Base-by-base conservation (phyloP, 2,329 filamentous ascomycete genomes). In the Pseudogymnoascus sp. region DNA sequence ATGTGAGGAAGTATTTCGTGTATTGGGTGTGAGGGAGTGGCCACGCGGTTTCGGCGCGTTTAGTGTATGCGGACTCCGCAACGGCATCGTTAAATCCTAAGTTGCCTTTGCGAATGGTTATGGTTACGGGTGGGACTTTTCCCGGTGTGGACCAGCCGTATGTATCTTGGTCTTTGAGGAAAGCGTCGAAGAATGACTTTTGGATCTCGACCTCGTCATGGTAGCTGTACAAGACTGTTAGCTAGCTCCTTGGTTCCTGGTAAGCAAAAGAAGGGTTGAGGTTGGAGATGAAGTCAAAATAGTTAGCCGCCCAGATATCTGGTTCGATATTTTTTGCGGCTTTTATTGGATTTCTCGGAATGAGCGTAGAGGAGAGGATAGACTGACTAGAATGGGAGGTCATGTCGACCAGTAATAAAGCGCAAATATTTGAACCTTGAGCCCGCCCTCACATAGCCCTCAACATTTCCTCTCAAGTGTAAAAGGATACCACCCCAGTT, bases 401-500 rank as follows among this genome's bases (percentile, higher is more conserved):
- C 87, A 65, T 91, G 87, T 0, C 88, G 79, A 2, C 88, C 87
- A 0, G 82, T 85, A 69, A 90, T 87, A 70, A 89, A 84, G 6
- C 87, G 81, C 0, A 90, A 77, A 66, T 87, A 90, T 71, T 90
- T 90, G 65, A 85, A 76, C 63, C 84, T 77, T 0, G 86, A 89
- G 0, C 85, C 84, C 0, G 87, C 86, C 58, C 84, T 78, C 1
- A 76, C 75, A 63, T 82, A 90, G 0, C 87, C 87, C 68, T 87
- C 79, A 6, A 90, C 79, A 66, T 90, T 90, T 2, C 87, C 87
- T 5, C 87, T 79, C 4, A 90, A 77, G 66, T 90, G 87, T 1
- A 90, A 78, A 3, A 86, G 72, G 55, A 90, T 90, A 1, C 86
- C 86, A 12, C 86, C 87, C 86, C 86, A 89, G 71, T 90, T 90